Conservation (phyloP, 2,329 filamentous ascomycete species). For the Fusarium albosuccineum region DNA sequence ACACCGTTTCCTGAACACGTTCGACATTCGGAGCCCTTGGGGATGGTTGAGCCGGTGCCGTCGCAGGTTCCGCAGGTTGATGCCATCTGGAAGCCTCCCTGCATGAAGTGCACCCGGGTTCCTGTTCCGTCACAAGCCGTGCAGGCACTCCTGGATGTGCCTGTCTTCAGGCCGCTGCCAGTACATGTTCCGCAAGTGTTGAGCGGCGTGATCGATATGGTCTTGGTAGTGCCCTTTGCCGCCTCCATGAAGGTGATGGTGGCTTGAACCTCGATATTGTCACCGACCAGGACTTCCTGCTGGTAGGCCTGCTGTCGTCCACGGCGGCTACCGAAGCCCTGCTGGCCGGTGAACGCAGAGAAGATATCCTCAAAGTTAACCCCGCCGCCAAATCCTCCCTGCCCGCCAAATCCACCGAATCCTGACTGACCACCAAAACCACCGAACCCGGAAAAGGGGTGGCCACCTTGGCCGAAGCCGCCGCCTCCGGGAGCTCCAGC, state of each 20-base stretch:
- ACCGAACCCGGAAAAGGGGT: slow-evolving; percentile 71
- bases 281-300: slow-evolving; percentile 87
- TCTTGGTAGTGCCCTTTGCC: slow-evolving; percentile 89
- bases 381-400: slow-evolving; percentile 80
- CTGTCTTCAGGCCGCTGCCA: slow-evolving; percentile 87
- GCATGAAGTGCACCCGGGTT: slow-evolving; percentile 87
- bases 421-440: slow-evolving; percentile 37
- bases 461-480: slow-evolving; percentile 70
- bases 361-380: slow-evolving; percentile 99
- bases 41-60: slow-evolving; percentile 81
- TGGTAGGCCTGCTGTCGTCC: slow-evolving; percentile 73
- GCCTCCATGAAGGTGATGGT: slow-evolving; percentile 97
- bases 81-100: slow-evolving; percentile 95
- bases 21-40: slow-evolving; percentile 83
- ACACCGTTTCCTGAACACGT: slow-evolving; percentile 87
- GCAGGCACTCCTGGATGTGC: slow-evolving; percentile 79
- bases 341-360: slow-evolving; percentile 79
- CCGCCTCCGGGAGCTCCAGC: slow-evolving; percentile 71
- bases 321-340: slow-evolving; percentile 66
- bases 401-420: slow-evolving; percentile 47
- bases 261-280: slow-evolving; percentile 94
- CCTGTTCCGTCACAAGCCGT: slow-evolving; percentile 88
- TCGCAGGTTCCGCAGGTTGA: slow-evolving; percentile 87
- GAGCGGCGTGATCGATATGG: slow-evolving; percentile 87
- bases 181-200: slow-evolving; percentile 85